Percentiles rank a stretch among this genome's conserved stretches.
phyloP scores from a whole-genome alignment of 495 filamentous ascomycete species.

The Xylaria scruposa region DNA sequence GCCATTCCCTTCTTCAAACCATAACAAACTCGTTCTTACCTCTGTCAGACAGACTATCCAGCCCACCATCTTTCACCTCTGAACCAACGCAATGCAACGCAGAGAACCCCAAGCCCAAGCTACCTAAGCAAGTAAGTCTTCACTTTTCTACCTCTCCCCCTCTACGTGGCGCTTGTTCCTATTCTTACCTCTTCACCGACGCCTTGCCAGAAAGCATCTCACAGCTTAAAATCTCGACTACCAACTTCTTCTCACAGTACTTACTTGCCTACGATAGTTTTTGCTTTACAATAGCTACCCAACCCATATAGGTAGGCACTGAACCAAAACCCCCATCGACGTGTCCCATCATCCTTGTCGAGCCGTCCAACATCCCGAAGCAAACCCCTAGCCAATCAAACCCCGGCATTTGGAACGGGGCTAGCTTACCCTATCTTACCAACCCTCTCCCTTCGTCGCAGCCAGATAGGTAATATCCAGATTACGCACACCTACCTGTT shows the following conservation, averaged over 20 bases:
- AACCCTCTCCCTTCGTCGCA: neutral
- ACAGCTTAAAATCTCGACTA: neutral
- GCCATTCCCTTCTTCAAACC: neutral
- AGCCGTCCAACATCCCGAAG: neutral
- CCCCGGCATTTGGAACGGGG: neutral
- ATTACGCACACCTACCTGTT: conserved; percentile 1
- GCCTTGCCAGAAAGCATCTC: neutral
- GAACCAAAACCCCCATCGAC: neutral
- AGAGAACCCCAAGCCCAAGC: neutral
- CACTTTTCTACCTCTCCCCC: neutral
- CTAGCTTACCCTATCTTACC: neutral
- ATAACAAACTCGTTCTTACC: neutral
- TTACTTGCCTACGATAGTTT: neutral
- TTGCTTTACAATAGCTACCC: no score
- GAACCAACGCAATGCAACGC: neutral
- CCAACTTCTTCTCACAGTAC: neutral
- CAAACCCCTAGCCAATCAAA: neutral
- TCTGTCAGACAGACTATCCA: neutral
- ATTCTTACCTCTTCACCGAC: neutral
- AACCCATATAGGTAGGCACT: no score
- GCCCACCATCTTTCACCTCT: neutral
- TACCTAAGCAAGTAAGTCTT: no score
- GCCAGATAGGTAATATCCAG: neutral
- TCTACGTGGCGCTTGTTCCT: no score
- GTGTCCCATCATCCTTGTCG: neutral